These are phyloP conservation scores for Phialophora chinensis DNA, from an alignment of 2,329 filamentous ascomycete genomes.

Conservation along the genomic window DNA sequence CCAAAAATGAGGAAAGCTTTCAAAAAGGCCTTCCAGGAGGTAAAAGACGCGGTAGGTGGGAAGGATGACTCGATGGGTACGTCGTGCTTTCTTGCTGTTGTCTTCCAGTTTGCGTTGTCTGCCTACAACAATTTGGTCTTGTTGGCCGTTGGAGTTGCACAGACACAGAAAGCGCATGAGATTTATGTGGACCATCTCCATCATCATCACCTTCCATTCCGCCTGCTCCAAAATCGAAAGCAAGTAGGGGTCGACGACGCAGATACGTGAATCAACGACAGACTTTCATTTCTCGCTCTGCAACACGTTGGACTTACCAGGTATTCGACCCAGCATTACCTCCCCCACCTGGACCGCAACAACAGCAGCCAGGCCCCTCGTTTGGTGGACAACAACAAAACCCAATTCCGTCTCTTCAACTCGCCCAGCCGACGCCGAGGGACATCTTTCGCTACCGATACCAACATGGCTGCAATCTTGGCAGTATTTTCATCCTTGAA, in stretches of 20 bases:
- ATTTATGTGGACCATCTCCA: neutral
- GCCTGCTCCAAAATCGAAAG: neutral
- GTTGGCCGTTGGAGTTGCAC: neutral
- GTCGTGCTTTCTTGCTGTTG: conserved; percentile 6
- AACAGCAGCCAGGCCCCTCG: neutral
- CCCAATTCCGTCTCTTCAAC: neutral
- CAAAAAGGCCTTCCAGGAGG: conserved; percentile 27
- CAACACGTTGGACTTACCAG: neutral
- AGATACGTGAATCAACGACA: neutral
- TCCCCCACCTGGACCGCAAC: neutral
- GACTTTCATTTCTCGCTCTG: neutral
- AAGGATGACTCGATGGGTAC: conserved; percentile 29
- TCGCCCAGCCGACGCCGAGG: conserved; percentile 17
- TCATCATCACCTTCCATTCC: neutral
- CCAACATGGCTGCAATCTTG: conserved; percentile 65
- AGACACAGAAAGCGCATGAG: neutral
- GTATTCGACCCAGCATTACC: neutral
- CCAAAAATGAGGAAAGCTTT: conserved; percentile 29
- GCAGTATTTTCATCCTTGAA: conserved; percentile 66
- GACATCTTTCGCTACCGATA: conserved; percentile 60
- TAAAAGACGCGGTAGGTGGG: conserved; percentile 23
- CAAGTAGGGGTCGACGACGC: neutral
- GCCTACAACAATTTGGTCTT: neutral
- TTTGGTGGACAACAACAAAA: neutral
- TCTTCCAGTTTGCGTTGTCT: neutral